Conservation (phyloP, 768 basidiomycete species). For the Hemileccinum impolitum region DNA sequence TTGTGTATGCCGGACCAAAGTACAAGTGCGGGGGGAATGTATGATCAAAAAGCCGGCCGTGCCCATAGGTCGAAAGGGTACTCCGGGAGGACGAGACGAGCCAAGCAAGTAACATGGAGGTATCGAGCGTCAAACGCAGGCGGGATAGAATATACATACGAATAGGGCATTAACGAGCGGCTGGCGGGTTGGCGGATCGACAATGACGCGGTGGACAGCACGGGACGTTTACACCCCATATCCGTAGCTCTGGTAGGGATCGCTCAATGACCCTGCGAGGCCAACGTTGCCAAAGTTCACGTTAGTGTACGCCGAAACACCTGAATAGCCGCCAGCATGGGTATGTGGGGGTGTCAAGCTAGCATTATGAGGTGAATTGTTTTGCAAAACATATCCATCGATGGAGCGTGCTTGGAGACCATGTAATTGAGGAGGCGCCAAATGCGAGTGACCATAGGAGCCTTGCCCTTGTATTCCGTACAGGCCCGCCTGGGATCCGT, state of each 20-base stretch:
- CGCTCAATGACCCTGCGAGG: conserved; percentile 54
- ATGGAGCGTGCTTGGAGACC: conserved; percentile 67
- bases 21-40: conserved; percentile 64
- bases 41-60: conserved; percentile 40
- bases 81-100: conserved; percentile 37
- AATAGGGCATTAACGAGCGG: conserved; percentile 33
- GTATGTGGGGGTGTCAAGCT: conserved; percentile 56
- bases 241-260: conserved; percentile 77
- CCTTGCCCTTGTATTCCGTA: conserved; percentile 59
- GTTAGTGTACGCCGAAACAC: conserved; percentile 50
- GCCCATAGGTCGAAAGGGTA: conserved; percentile 33
- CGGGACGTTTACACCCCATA: conserved; percentile 67
- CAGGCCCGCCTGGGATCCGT: conserved; percentile 57
- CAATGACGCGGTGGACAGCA: conserved; percentile 27
- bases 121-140: conserved; percentile 34
- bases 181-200: conserved; percentile 13
- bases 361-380: conserved; percentile 63
- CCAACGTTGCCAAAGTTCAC: conserved; percentile 50
- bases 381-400: conserved; percentile 79
- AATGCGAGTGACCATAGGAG: conserved; percentile 56
- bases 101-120: conserved; percentile 33
- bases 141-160: conserved; percentile 37
- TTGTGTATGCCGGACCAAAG: conserved; percentile 62
- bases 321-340: conserved; percentile 54
- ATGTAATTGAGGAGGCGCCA: conserved; percentile 51